Base-by-base conservation (phyloP, 768 basidiomycete species). In the Cystofilobasidium capitatum region DNA sequence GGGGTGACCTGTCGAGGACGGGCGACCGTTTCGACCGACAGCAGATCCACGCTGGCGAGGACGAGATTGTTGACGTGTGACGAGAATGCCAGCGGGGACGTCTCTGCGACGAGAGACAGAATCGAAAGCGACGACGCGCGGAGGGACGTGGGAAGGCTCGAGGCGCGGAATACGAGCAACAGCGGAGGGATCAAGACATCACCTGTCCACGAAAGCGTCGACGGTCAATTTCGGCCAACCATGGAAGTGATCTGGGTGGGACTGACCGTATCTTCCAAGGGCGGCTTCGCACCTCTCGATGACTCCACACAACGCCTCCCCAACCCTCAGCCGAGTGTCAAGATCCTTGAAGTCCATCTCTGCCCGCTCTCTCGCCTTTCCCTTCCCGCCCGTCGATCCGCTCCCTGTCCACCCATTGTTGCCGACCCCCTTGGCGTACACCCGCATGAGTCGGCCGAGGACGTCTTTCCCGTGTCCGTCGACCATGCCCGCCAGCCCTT, bases 401-500 rank as follows among this genome's bases (percentile, higher is more conserved):
- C 81, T 82, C 35, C 84, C 73, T 1, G 81, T 80, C 42, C 70
- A 39, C 14, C 73, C 71, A 14, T 45, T 24, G 79, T 79, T 0
- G 81, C 35, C 70, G 20, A 63, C 49, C 16, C 44, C 70, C 55
- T 40, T 49, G 31, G 58, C 76, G 73, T 96, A 96, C 17, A 83
- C 81, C 33, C 81, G 80, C n/a, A 91, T 77, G 31, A 96, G 80
- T 6, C 80, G 79, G 65, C 79, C 79, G 10, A 93, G 75, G 16
- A 92, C 85, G 14, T 89, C 86, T 70, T 82, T 83, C 3, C 89
- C 89, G 69, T 85, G 84, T 1, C 80, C 80, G 72, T 91, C 86
- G 0, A 87, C 91, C 83, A 97, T 86, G 5, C 83, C 84, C n/a
- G 86, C 83, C 0, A 98, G 81, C 0, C 93, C 93, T 72, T 92